A percentile compares a stretch with the other conserved stretches of the same genome.
These are phyloP conservation scores for Apiotrichum gamsii DNA, from an alignment of 1,284 basidiomycete genomes.

Conservation along the genomic window DNA sequence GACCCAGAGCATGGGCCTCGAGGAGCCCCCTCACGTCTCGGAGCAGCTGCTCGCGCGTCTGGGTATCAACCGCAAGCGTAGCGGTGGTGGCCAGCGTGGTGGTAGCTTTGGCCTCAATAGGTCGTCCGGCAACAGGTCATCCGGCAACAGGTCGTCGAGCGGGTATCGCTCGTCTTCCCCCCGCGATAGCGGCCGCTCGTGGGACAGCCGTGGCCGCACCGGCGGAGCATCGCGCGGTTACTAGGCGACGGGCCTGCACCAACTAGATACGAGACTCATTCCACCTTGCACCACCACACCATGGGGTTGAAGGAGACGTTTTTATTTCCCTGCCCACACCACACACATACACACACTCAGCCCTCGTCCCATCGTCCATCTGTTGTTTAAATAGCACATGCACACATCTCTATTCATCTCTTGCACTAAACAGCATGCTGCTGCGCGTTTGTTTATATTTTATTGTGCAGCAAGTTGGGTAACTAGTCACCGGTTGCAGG, in stretches of 20 bases:
- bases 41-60: slow-evolving; percentile 50
- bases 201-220: too few species aligned
- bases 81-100: background rate
- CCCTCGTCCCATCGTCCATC: background rate
- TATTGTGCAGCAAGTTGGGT: too few species aligned
- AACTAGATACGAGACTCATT: background rate
- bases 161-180: too few species aligned
- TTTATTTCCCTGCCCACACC: background rate
- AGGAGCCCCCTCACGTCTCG: slow-evolving; percentile 53
- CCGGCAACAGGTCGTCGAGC: too few species aligned
- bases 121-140: too few species aligned
- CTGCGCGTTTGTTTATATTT: too few species aligned
- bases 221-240: too few species aligned
- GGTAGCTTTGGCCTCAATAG: slow-evolving; percentile 4
- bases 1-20: slow-evolving; percentile 53
- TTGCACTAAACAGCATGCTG: too few species aligned
- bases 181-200: too few species aligned
- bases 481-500: too few species aligned
- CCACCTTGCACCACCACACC: too few species aligned
- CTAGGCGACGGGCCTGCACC: too few species aligned
- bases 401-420: background rate
- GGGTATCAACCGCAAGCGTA: slow-evolving; percentile 5
- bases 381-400: slow-evolving; percentile 6
- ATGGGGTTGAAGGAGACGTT: background rate
- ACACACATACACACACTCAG: background rate